These are phyloP conservation scores for Scleroderma bovista DNA, from an alignment of 768 basidiomycete species.

Conservation along the genomic window DNA sequence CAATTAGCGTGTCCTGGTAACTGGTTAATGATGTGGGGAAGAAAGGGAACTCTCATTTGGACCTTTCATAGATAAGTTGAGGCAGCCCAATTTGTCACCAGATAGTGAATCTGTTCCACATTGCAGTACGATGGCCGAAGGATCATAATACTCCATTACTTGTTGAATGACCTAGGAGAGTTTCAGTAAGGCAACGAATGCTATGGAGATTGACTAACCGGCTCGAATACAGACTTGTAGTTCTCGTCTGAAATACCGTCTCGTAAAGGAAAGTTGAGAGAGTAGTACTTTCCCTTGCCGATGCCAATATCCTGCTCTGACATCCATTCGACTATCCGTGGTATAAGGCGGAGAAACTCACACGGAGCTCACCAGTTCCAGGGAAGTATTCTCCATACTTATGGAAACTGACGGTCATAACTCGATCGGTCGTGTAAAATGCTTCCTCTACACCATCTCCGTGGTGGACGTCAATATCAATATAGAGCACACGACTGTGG, in stretches of 20 bases:
- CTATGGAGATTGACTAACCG: slow-evolving; percentile 46
- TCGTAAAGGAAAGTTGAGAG: slow-evolving; percentile 90
- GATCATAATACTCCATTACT: slow-evolving; percentile 93
- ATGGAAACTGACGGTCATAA: slow-evolving; percentile 98
- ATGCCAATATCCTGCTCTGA: slow-evolving; percentile 77
- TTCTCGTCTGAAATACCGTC: slow-evolving; percentile 95
- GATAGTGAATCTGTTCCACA: slow-evolving; percentile 97
- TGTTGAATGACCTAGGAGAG: slow-evolving; percentile 74
- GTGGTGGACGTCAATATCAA: slow-evolving; percentile 98
- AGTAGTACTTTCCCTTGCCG: slow-evolving; percentile 89
- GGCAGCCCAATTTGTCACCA: slow-evolving; percentile 91
- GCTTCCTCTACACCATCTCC: slow-evolving; percentile 99
- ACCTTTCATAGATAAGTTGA: slow-evolving; percentile 97
- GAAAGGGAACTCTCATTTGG: not conserved
- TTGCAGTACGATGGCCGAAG: slow-evolving; percentile 92
- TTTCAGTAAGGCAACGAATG: not conserved
- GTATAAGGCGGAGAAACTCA: slow-evolving; percentile 30
- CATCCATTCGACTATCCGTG: slow-evolving; percentile 6
- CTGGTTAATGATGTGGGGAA: slow-evolving; percentile 1
- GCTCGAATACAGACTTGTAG: slow-evolving; percentile 93
- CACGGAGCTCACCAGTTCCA: slow-evolving; percentile 94
- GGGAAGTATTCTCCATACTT: slow-evolving; percentile 99
- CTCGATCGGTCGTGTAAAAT: slow-evolving; percentile 97
- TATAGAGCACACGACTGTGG: slow-evolving; percentile 91
- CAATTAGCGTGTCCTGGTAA: slow-evolving; percentile 88